Percentiles rank a stretch among this genome's conserved stretches.
Evolutionary conservation across 495 filamentous ascomycete genomes (phyloP).

Genomic region (Penicillium flavigenum): DNA sequence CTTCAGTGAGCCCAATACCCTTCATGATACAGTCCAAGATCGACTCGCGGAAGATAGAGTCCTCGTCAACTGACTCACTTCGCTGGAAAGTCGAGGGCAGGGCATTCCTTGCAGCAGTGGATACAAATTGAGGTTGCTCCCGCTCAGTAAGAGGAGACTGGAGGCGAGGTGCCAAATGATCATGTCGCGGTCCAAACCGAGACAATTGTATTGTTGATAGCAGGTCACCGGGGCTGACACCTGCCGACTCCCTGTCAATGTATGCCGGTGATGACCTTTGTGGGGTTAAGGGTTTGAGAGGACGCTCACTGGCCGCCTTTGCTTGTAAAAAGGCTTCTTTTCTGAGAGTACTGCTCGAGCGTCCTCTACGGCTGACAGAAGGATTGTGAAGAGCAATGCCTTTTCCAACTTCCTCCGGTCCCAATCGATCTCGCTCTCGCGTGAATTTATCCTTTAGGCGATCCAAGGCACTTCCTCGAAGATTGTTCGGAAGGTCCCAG

Average conservation of each 20-base stretch:
- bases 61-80: constrained; percentile 79
- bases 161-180: constrained; percentile 33
- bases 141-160: constrained; percentile 60
- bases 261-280: constrained; percentile 15
- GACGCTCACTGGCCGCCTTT: constrained; percentile 39
- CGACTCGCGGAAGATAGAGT: constrained; percentile 81
- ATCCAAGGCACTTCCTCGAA: constrained; percentile 79
- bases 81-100: constrained; percentile 55
- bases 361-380: constrained; percentile 59
- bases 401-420: constrained; percentile 81
- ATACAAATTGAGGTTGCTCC: constrained; percentile 57
- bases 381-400: constrained; percentile 95
- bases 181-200: constrained; percentile 49
- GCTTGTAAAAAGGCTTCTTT: constrained; percentile 80
- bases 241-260: constrained; percentile 29
- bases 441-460: constrained; percentile 92
- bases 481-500: constrained; percentile 86
- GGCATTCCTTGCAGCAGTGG: constrained; percentile 32
- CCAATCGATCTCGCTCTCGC: constrained; percentile 79
- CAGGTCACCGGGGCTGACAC: constrained; percentile 73
- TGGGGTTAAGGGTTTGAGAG: constrained; percentile 22
- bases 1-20: constrained; percentile 75
- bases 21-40: constrained; percentile 96
- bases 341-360: constrained; percentile 71
- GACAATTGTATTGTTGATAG: constrained; percentile 76